phyloP scores from a whole-genome alignment of 768 basidiomycete species.

The Boletus coccyginus region DNA sequence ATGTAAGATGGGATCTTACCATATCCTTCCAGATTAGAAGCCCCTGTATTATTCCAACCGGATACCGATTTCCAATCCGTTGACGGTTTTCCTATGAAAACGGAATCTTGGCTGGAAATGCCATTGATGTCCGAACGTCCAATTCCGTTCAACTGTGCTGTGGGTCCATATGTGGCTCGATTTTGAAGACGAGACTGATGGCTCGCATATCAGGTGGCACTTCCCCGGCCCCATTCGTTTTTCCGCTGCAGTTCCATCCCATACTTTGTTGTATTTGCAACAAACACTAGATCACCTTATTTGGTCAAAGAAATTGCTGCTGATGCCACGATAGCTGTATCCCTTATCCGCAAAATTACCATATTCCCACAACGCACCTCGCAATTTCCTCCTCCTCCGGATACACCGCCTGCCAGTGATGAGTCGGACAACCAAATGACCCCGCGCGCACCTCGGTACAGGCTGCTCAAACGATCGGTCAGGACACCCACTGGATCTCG shows the following conservation, averaged over 20 bases:
- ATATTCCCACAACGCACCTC: constrained; percentile 41
- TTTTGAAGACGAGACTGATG: not conserved
- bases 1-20: not conserved
- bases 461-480: constrained; percentile 33
- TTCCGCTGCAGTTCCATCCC: constrained; percentile 61
- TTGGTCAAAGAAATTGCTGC: constrained; percentile 64
- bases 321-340: constrained; percentile 70
- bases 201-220: constrained; percentile 43
- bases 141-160: constrained; percentile 64
- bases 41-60: constrained; percentile 60
- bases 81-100: constrained; percentile 43
- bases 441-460: constrained; percentile 8
- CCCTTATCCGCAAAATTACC: constrained; percentile 58
- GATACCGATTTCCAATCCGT: constrained; percentile 58
- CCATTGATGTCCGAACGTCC: constrained; percentile 60
- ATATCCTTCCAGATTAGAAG: constrained; percentile 48
- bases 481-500: constrained; percentile 18
- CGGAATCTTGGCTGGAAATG: constrained; percentile 66
- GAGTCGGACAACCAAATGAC: constrained; percentile 31
- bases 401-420: constrained; percentile 49
- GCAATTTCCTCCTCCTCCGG: constrained; percentile 46
- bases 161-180: constrained; percentile 34
- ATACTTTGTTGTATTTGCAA: constrained; percentile 72
- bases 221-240: constrained; percentile 61
- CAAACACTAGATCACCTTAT: constrained; percentile 50